Base-by-base conservation (phyloP, 73 alveolate species). In the Diophrys appendiculata region DNA sequence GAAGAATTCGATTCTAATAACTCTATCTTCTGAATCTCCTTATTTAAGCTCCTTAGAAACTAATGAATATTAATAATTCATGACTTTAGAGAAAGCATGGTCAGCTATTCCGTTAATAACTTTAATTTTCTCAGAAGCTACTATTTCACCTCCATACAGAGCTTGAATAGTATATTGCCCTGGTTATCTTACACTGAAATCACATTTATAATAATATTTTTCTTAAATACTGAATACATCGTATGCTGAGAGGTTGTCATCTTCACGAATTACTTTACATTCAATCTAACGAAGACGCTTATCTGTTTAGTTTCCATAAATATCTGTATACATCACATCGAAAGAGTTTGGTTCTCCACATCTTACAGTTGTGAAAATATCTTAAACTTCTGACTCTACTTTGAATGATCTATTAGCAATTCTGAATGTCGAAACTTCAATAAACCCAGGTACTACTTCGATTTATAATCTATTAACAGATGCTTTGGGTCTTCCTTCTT, bases 61-160 rank as follows among this genome's bases (percentile, higher is more conserved):
- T 28, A 75, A 75, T 0, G 69, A 27, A 26, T 75, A 68, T 28
- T 53, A 64, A 33, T 11, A 18, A 29, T 75, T 75, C 2, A 55
- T 1, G 29, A 75, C 75, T 54, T 53, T 75, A 1, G 75, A 29
- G 56, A 43, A 55, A 0, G 67, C 54, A 29, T 24, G n/a, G 67
- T 75, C 83, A 25, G 83, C 83, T 54, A 1, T 22, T 2, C 55
- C 25, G 26, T 75, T 65, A 54, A 75, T 75, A n/a, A 55, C 83
- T 0, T 28, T 26, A 13, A 75, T 53, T 54, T 53, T 74, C 1
- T 56, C 68, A 1, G 0, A 1, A 54, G 5, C 27, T 2, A 75
- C 54, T 22, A 1, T 11, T 29, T 55, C 65, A 29, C 25, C 67
- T 1, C 83, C 83, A 54, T 33, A 32, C 2, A 24, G 26, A 29